These are phyloP conservation scores for Ajuga chamaepitys DNA, from an alignment of 257 asterid species.

Conservation along the genomic window DNA sequence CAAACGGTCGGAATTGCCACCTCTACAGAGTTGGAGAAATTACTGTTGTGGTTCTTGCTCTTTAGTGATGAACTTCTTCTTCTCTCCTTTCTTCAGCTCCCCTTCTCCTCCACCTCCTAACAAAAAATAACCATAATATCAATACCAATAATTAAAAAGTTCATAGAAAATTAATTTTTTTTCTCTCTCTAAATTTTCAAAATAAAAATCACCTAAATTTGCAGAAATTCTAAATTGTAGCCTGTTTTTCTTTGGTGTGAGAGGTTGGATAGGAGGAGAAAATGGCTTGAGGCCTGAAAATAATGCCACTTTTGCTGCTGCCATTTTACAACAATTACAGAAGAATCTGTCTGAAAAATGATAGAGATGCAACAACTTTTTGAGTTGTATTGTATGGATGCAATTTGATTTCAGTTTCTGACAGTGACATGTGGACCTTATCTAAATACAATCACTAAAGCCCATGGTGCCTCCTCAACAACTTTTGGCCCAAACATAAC, in stretches of 20 bases:
- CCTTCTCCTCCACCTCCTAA: conserved; percentile 65
- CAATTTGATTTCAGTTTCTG: not conserved
- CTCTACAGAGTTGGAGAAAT: not conserved
- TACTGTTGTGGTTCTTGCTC: conserved; percentile 94
- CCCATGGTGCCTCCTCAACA: too few species aligned
- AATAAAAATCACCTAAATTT: conserved; percentile 41
- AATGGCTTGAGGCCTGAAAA: conserved; percentile 26
- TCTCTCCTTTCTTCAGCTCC: conserved; percentile 56
- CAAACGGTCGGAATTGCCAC: too few species aligned
- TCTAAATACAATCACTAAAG: not conserved
- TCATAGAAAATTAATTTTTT: not conserved
- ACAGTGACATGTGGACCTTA: not conserved
- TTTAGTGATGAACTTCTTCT: conserved; percentile 88
- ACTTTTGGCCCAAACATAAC: not conserved
- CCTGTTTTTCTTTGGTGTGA: conserved; percentile 22
- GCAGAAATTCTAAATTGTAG: conserved; percentile 46
- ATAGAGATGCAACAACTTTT: not conserved
- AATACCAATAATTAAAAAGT: not conserved
- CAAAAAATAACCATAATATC: not conserved
- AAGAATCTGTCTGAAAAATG: not conserved
- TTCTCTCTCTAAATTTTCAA: not conserved
- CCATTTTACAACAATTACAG: not conserved
- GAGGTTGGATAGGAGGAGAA: conserved; percentile 20
- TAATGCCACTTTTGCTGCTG: conserved; percentile 49
- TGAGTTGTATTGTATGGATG: conserved; percentile 5